A percentile compares a stretch with the other conserved stretches of the same genome.
These are phyloP conservation scores for Leishmania lainsoni DNA, from an alignment of 208 protist genomes.

Conservation along the genomic window DNA sequence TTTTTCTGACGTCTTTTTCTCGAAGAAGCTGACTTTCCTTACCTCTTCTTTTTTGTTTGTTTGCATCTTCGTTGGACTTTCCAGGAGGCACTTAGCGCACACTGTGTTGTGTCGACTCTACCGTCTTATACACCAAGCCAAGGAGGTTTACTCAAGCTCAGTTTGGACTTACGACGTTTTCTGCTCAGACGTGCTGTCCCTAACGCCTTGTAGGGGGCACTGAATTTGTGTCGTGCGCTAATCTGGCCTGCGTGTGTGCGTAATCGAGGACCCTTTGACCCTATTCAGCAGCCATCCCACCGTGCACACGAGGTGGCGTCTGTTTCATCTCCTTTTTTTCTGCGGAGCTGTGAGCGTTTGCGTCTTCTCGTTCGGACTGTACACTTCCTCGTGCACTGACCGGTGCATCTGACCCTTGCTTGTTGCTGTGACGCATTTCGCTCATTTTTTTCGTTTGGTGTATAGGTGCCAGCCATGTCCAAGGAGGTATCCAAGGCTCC, in stretches of 20 bases:
- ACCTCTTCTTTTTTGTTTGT: background rate
- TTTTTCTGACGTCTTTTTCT: background rate
- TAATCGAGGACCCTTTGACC: background rate
- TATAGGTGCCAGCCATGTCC: constrained; percentile 1
- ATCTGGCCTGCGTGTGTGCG: background rate
- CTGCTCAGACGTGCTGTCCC: background rate
- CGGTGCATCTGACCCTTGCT: background rate
- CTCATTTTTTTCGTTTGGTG: constrained; percentile 1
- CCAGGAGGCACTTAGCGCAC: background rate
- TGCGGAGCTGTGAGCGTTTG: background rate
- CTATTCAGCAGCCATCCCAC: background rate
- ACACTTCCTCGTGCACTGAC: background rate
- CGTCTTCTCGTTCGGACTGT: background rate
- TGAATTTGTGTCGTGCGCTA: background rate
- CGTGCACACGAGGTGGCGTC: background rate
- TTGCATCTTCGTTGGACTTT: background rate
- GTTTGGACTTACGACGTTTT: background rate
- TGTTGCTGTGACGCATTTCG: background rate
- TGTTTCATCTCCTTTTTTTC: background rate
- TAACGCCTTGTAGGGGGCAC: background rate
- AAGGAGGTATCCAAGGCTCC: background rate
- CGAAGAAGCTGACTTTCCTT: background rate
- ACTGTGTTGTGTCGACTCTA: background rate
- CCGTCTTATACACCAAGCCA: background rate
- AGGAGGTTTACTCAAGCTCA: background rate